These are phyloP conservation scores for Mycena rosella DNA, from an alignment of 768 basidiomycete species.

Conservation along the genomic window DNA sequence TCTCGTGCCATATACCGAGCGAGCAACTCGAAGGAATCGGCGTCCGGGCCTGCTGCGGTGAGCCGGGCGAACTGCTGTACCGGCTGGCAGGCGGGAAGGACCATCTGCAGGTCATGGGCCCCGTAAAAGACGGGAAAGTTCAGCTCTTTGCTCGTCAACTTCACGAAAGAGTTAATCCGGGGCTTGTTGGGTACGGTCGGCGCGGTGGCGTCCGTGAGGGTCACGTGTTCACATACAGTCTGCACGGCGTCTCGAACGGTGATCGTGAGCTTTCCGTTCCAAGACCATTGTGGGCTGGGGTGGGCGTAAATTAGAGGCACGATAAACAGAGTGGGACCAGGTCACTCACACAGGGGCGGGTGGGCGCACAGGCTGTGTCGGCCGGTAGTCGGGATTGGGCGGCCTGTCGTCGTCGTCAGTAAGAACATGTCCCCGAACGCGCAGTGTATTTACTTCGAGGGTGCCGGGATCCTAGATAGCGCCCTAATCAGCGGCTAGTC, in stretches of 20 bases:
- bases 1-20: background rate
- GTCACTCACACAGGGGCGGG: constrained; percentile 8
- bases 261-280: constrained; percentile 19
- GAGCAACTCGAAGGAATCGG: background rate
- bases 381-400: background rate
- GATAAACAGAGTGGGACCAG: background rate
- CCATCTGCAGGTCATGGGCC: background rate
- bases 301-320: background rate
- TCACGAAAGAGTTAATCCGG: constrained; percentile 3
- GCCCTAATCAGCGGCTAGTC: too few relatives aligned
- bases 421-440: too few relatives aligned
- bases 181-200: background rate
- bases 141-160: background rate
- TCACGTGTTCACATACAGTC: constrained; percentile 1
- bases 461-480: background rate
- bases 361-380: background rate
- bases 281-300: constrained; percentile 13
- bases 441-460: background rate
- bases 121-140: background rate
- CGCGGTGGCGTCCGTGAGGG: constrained; percentile 11
- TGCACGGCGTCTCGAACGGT: background rate
- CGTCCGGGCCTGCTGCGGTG: background rate
- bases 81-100: constrained; percentile 1
- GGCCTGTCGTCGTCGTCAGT: background rate
- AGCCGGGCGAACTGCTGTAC: constrained; percentile 26